These are phyloP conservation scores for Salix viminalis DNA, from an alignment of 345 rosid species.

Conservation along the genomic window DNA sequence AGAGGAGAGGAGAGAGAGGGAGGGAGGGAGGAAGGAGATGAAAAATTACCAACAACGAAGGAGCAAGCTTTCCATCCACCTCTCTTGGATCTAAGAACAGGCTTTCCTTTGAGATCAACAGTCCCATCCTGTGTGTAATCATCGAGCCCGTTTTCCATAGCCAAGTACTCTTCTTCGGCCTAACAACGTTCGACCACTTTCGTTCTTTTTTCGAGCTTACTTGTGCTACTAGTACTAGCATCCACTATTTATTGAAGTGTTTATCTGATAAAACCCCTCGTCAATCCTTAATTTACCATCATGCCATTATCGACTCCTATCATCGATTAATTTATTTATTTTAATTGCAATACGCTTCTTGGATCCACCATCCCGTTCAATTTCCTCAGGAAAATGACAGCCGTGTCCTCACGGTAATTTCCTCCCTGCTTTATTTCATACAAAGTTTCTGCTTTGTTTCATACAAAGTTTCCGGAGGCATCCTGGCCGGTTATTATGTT, in stretches of 20 bases:
- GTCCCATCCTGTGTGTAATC: constrained; percentile 91
- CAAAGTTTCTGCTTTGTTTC: too few species aligned
- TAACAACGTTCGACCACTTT: background rate
- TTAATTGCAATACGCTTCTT: too few species aligned
- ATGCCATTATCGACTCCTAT: background rate
- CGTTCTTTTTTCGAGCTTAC: background rate
- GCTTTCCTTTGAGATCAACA: constrained; percentile 77
- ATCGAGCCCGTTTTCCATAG: constrained; percentile 32
- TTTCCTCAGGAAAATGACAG: too few species aligned
- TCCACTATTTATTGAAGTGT: background rate
- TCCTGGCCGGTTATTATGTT: too few species aligned
- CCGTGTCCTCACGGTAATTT: too few species aligned
- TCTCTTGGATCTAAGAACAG: constrained; percentile 63
- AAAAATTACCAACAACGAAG: constrained; percentile 63
- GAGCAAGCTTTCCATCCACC: constrained; percentile 92
- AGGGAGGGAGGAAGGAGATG: background rate
- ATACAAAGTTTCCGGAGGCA: too few species aligned
- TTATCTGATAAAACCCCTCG: background rate
- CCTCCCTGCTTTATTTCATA: too few species aligned
- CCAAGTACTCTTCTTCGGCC: background rate
- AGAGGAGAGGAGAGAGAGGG: background rate
- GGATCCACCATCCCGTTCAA: too few species aligned
- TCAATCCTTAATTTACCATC: background rate
- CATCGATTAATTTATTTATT: background rate
- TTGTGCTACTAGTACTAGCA: background rate